phyloP scores from a whole-genome alignment of 768 basidiomycete species.

The Mycena galopus region DNA sequence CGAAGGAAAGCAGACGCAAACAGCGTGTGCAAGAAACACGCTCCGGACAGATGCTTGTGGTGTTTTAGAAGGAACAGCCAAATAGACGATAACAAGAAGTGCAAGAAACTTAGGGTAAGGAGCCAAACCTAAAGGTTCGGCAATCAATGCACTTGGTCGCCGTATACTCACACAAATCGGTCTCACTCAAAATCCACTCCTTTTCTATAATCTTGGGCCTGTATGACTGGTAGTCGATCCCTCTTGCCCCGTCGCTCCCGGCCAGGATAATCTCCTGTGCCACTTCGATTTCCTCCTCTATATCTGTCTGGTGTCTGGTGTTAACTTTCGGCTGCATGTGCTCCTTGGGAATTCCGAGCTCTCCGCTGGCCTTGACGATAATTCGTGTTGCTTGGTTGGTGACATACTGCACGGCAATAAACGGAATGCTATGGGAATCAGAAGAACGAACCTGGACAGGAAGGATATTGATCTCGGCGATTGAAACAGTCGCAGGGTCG shows the following conservation, averaged over 20 bases:
- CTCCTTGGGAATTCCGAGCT: slow-evolving; percentile 47
- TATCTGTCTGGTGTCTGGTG: slow-evolving; percentile 34
- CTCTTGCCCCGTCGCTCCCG: slow-evolving; percentile 24
- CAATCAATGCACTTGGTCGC: too few species aligned
- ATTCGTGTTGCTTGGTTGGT: slow-evolving; percentile 65
- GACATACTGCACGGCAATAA: slow-evolving; percentile 53
- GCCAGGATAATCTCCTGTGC: slow-evolving; percentile 8
- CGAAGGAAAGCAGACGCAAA: too few species aligned
- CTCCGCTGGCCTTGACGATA: slow-evolving; percentile 73
- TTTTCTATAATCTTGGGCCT: slow-evolving; percentile 50
- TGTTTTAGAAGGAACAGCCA: too few species aligned
- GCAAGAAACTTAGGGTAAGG: too few species aligned
- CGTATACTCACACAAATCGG: slow-evolving; percentile 52
- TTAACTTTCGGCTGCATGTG: slow-evolving; percentile 10
- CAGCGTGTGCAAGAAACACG: too few species aligned
- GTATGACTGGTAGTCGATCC: slow-evolving; percentile 51
- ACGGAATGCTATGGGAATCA: not conserved
- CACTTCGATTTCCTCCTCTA: slow-evolving; percentile 32
- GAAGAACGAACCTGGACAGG: slow-evolving; percentile 57
- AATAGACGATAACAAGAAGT: too few species aligned
- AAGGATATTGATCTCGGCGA: slow-evolving; percentile 69
- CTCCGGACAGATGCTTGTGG: too few species aligned
- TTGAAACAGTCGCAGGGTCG: slow-evolving; percentile 53
- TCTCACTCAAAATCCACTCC: slow-evolving; percentile 61
- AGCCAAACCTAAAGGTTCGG: too few species aligned